Evolutionary conservation across 352 stramenopile species (phyloP).

Genomic region (Phytophthora vignae): DNA sequence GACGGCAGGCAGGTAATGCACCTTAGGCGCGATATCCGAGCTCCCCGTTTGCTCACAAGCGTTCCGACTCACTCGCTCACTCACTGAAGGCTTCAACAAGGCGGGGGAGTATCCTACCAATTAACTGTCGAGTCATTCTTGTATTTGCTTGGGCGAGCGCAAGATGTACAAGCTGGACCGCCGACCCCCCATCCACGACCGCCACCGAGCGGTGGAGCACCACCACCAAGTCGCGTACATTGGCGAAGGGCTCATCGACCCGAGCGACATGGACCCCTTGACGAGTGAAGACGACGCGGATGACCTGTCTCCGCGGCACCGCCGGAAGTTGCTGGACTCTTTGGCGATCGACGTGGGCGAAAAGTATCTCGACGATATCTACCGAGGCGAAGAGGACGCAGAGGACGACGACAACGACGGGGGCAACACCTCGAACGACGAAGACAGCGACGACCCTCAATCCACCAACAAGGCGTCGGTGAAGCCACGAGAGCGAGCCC

Average conservation of each 20-base stretch:
- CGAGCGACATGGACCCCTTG: constrained; percentile 28
- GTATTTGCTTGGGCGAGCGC: not conserved
- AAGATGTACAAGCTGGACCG: constrained; percentile 1
- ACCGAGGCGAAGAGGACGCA: constrained; percentile 47
- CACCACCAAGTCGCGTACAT: constrained; percentile 43
- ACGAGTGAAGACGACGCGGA: constrained; percentile 44
- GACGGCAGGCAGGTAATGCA: not conserved
- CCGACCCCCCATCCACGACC: constrained; percentile 6
- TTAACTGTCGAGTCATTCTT: not conserved
- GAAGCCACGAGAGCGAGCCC: constrained; percentile 6
- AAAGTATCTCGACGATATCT: constrained; percentile 69
- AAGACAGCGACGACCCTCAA: constrained; percentile 23
- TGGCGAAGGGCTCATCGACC: constrained; percentile 61
- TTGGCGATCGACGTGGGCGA: constrained; percentile 66
- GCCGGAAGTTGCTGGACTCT: constrained; percentile 72
- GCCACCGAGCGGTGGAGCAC: constrained; percentile 5
- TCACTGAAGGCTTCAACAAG: not conserved
- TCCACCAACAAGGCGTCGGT: not conserved
- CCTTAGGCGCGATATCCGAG: not conserved
- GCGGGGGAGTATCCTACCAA: not conserved
- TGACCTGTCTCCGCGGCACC: constrained; percentile 34
- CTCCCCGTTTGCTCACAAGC: not conserved
- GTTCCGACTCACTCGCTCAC: not conserved
- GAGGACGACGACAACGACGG: constrained; percentile 14
- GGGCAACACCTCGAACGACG: not conserved